Evolutionary conservation across 1,284 basidiomycete genomes (phyloP), one percentile per base, ranked within the genome.

Genomic region (Apiotrichum mycotoxinovorans): DNA sequence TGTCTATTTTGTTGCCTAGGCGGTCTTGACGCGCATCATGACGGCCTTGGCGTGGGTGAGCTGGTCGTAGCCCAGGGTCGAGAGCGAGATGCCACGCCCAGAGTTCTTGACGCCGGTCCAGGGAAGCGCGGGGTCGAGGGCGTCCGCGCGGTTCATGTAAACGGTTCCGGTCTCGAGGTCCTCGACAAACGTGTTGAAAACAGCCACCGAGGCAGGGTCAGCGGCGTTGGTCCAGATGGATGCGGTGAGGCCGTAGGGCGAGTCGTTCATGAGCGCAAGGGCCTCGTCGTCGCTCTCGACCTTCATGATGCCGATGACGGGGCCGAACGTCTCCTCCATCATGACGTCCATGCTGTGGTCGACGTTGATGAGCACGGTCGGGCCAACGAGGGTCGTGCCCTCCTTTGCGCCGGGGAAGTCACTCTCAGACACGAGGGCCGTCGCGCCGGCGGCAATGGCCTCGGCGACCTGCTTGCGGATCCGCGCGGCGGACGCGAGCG

Each of bases 91-190:
- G 3, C 95, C 95, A 33, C 91, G 80, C 20, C 95, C 94, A 55
- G 88, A 91, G 71, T 96, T 81, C 80, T 97, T 98, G 56, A 91
- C 87, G 2, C 94, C 94, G 1, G 87, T 89, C 94, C 95, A 98
- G 1, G 90, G 84, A 3, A 97, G 79, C 1, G 91, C 91, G 2
- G 94, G 93, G 71, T 97, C 93, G 40, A 95, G 82, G 69, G 82
- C 87, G 74, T 96, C 93, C 62, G 89, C 91, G 81, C 89, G 81
- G 78, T 97, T 97, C 67, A 95, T 75, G 77, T 91, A 97, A 4
- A 97, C 92, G 0, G 93, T 97, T 2, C 94, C 94, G 50, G 69
- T 86, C 63, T 94, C 85, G 45, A 97, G 77, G 62, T 86, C 83
- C 58, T 89, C 85, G 1, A 82, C 84, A 47, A 97, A 80, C 54